A percentile compares a stretch with the other conserved stretches of the same genome.
These are phyloP conservation scores for Arachis stenosperma DNA, from an alignment of 306 rosid genomes.

Conservation along the genomic window DNA sequence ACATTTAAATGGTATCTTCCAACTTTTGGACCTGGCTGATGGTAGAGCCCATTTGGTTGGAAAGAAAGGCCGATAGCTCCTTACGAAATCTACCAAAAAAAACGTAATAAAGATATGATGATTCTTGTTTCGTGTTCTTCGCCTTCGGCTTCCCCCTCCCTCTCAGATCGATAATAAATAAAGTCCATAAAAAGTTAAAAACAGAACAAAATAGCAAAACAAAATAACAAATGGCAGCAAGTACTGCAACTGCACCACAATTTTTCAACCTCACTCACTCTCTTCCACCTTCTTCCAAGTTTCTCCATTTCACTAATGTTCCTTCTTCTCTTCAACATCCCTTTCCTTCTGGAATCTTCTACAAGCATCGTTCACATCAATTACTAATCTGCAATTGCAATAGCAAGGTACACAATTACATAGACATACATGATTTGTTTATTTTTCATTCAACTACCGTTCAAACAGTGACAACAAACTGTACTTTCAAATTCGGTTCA, in stretches of 20 bases:
- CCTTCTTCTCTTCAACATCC: constrained; percentile 26
- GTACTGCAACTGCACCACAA: constrained; percentile 33
- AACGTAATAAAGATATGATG: too few relatives aligned
- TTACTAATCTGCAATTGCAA: constrained; percentile 35
- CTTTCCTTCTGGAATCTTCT: constrained; percentile 21
- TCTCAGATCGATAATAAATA: neutral
- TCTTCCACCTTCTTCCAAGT: constrained; percentile 41
- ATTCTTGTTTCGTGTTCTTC: too few relatives aligned
- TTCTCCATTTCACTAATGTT: constrained; percentile 34
- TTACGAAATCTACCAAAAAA: too few relatives aligned
- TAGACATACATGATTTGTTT: neutral
- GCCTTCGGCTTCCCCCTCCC: too few relatives aligned
- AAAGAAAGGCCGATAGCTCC: too few relatives aligned
- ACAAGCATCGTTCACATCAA: constrained; percentile 31
- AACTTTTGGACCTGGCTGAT: too few relatives aligned
- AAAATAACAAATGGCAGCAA: constrained; percentile 51
- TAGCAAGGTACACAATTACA: constrained; percentile 48
- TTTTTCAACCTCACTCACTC: constrained; percentile 32
- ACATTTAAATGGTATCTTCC: too few relatives aligned
- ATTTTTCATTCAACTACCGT: constrained; percentile 15
- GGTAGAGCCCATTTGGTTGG: too few relatives aligned
- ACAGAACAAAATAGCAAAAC: neutral
- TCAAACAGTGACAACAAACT: neutral
- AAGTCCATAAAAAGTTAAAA: neutral
- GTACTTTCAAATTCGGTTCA: constrained; percentile 12